Evolutionary conservation across 1,284 basidiomycete genomes (phyloP).

Genomic region (Neotropicomus parvogracilis): DNA sequence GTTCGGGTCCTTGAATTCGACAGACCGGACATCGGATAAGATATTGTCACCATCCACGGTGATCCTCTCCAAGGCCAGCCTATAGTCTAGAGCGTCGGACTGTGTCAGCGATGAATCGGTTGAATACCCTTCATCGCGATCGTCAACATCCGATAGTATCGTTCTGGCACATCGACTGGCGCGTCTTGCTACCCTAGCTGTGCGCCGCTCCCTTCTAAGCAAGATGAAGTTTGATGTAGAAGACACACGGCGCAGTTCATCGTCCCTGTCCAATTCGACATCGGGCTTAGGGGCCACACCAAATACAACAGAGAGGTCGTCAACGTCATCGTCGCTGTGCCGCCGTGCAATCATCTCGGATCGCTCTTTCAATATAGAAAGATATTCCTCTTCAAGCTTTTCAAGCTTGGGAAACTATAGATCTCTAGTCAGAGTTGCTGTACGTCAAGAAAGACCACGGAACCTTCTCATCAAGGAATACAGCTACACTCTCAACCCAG

Average conservation of each 20-base stretch:
- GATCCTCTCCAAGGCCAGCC: conserved; percentile 58
- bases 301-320: conserved; percentile 77
- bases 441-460: conserved; percentile 1
- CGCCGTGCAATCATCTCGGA: conserved; percentile 65
- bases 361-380: conserved; percentile 74
- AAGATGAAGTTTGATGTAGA: conserved; percentile 45
- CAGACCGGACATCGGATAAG: conserved; percentile 81
- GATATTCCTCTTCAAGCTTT: conserved; percentile 78
- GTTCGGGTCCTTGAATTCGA: conserved; percentile 82
- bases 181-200: conserved; percentile 51
- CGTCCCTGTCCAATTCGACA: conserved; percentile 45
- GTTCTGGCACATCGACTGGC: conserved; percentile 38
- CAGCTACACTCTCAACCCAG: conserved; percentile 85
- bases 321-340: conserved; percentile 70
- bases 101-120: conserved; percentile 75
- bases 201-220: conserved; percentile 50
- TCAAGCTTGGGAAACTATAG: conserved; percentile 80
- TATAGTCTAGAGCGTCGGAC: conserved; percentile 69
- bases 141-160: conserved; percentile 12
- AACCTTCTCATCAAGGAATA: conserved; percentile 92
- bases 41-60: conserved; percentile 50
- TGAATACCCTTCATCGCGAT: conserved; percentile 78
- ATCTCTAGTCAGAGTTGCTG: conserved; percentile 7
- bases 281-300: conserved; percentile 47
- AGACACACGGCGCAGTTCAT: conserved; percentile 62